These are phyloP conservation scores for Trametes cubensis DNA, from an alignment of 768 basidiomycete species.

Conservation along the genomic window DNA sequence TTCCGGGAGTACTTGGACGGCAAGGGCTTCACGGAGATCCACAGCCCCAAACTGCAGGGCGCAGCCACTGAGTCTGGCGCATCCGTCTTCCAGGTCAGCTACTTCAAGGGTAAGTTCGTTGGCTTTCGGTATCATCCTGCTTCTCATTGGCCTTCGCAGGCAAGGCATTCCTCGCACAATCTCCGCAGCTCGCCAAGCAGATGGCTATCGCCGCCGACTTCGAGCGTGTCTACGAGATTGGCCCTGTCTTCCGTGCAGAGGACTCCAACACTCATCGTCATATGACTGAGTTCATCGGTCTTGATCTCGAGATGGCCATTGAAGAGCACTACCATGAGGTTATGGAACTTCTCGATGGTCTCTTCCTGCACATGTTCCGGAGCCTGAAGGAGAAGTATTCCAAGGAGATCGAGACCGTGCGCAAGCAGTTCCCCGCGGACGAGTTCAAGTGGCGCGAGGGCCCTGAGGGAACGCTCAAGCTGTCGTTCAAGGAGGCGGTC, in stretches of 20 bases:
- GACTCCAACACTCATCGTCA: slow-evolving; percentile 97
- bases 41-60: slow-evolving; percentile 96
- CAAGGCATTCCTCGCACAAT: slow-evolving; percentile 91
- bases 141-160: slow-evolving; percentile 46
- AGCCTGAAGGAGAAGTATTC: slow-evolving; percentile 75
- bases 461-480: slow-evolving; percentile 81
- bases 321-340: slow-evolving; percentile 99
- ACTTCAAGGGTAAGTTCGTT: slow-evolving; percentile 81
- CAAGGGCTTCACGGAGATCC: slow-evolving; percentile 89
- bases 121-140: neutral
- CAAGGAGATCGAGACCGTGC: slow-evolving; percentile 80
- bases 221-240: slow-evolving; percentile 97
- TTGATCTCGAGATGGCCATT: slow-evolving; percentile 98
- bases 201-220: slow-evolving; percentile 99
- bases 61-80: slow-evolving; percentile 97
- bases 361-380: slow-evolving; percentile 86
- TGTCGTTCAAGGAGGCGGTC: slow-evolving; percentile 87
- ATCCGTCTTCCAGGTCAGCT: slow-evolving; percentile 95
- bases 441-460: slow-evolving; percentile 95
- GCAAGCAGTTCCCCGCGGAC: slow-evolving; percentile 91
- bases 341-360: slow-evolving; percentile 84
- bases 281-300: slow-evolving; percentile 96
- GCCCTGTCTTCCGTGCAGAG: slow-evolving; percentile 95
- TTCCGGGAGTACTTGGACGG: slow-evolving; percentile 82
- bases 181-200: slow-evolving; percentile 96